Conservation (phyloP, 1,284 basidiomycete genomes). For the Rhodotorula sp. region DNA sequence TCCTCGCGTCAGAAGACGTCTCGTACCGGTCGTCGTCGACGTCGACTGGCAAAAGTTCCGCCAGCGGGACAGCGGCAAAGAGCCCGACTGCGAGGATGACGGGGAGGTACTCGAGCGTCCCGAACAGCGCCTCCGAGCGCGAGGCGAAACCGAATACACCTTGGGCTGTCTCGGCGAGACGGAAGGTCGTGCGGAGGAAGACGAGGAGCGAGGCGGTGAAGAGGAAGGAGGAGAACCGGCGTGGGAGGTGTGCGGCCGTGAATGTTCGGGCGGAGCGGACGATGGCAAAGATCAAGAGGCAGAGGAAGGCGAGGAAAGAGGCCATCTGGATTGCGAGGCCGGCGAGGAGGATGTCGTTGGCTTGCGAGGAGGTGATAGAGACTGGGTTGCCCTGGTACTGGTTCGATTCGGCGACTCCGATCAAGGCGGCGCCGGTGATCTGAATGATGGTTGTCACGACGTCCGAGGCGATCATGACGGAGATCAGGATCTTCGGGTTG, state of each 20-base stretch:
- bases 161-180: slow-evolving; percentile 52
- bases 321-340: slow-evolving; percentile 51
- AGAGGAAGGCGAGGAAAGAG: slow-evolving; percentile 49
- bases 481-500: slow-evolving; percentile 10
- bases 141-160: slow-evolving; percentile 49
- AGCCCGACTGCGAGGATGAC: slow-evolving; percentile 49
- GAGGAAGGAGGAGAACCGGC: slow-evolving; percentile 45
- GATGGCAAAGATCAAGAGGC: slow-evolving; percentile 43
- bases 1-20: not conserved
- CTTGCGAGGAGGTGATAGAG: slow-evolving; percentile 46
- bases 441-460: slow-evolving; percentile 50
- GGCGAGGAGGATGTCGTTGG: slow-evolving; percentile 52
- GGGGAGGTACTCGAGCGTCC: slow-evolving; percentile 50
- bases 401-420: slow-evolving; percentile 51
- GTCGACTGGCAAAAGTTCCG: slow-evolving; percentile 25
- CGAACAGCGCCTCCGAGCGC: slow-evolving; percentile 50
- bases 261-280: slow-evolving; percentile 19
- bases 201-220: slow-evolving; percentile 46
- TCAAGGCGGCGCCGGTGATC: slow-evolving; percentile 52
- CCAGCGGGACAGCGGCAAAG: slow-evolving; percentile 43
- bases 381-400: not conserved
- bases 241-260: slow-evolving; percentile 31
- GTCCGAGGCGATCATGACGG: slow-evolving; percentile 50
- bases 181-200: slow-evolving; percentile 50
- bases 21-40: slow-evolving; percentile 18